Percentiles rank a stretch among this genome's conserved stretches.
These are phyloP conservation scores for Leccinum discolor DNA, from an alignment of 1,284 basidiomycete species.

Conservation along the genomic window DNA sequence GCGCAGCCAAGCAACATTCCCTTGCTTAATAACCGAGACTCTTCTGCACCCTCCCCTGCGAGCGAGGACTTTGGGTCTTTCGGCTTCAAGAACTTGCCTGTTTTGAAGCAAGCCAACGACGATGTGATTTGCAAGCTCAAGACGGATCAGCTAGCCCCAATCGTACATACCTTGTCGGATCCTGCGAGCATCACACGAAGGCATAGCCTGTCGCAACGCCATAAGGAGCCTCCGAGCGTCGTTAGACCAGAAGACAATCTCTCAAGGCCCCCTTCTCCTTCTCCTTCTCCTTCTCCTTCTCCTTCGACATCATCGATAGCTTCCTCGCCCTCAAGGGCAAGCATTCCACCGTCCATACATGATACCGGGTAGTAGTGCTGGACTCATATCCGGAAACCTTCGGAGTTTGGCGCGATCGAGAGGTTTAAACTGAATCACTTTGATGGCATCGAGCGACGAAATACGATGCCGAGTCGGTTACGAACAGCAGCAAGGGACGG, in stretches of 20 bases:
- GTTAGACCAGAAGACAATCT: constrained; percentile 64
- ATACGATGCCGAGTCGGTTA: constrained; percentile 86
- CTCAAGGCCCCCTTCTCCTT: constrained; percentile 81
- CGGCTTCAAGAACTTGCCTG: constrained; percentile 96
- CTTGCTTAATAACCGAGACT: constrained; percentile 45
- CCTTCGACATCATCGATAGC: constrained; percentile 80
- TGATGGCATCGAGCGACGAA: constrained; percentile 75
- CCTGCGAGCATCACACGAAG: constrained; percentile 56
- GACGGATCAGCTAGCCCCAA: constrained; percentile 77
- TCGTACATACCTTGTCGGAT: constrained; percentile 69
- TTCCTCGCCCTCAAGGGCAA: constrained; percentile 84
- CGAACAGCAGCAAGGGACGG: constrained; percentile 78
- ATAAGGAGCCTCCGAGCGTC: constrained; percentile 77
- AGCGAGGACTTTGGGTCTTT: constrained; percentile 97
- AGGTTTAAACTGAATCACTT: constrained; percentile 82
- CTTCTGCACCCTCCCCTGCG: constrained; percentile 41
- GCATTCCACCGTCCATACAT: constrained; percentile 66
- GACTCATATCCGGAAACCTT: constrained; percentile 79
- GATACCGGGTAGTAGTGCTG: constrained; percentile 45
- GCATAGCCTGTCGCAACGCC: constrained; percentile 71
- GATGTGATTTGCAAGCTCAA: constrained; percentile 96
- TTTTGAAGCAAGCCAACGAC: constrained; percentile 98
- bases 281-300: constrained; percentile 57
- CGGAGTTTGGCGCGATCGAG: constrained; percentile 83
- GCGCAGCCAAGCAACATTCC: constrained; percentile 49